Evolutionary conservation across 2,329 filamentous ascomycete genomes (phyloP), one percentile per base, ranked within the genome.

Genomic region (Ilyonectria mors-panacis): DNA sequence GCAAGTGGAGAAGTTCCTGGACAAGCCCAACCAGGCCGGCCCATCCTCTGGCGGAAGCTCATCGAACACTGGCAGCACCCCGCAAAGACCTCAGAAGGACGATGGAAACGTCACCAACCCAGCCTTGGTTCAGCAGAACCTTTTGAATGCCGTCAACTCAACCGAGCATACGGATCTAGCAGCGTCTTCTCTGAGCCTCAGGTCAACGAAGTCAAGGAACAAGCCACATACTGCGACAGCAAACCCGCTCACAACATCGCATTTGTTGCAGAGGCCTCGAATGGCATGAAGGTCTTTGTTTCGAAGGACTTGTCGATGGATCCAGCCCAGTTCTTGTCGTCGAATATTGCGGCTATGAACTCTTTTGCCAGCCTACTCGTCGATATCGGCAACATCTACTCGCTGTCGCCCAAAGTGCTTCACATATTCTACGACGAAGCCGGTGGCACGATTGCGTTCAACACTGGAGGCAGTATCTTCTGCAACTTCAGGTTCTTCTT

Each of bases 401-500:
- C 88, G 2, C 86, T 98, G 26, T 85, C 89, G 1, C 85, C 88
- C 0, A 85, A 87, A 35, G 90, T 90, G 3, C 80, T 98, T 64
- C 95, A 97, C 78, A 92, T 98, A 57, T 98, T 95, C 82, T 94
- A 94, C 75, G 95, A 98, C 74, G 89, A 92, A 45, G 81, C 84
- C 3, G 93, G 94, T 5, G 89, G 88, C 63, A 95, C 94, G 0
- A 97, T 99, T 69, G 96, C 95, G 0, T 99, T 99, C 85, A 99
- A 99, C 78, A 88, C 89, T 9, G 89, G 87, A 44, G 95, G 95
- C 42, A 94, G 92, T 75, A 88, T 99, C 33, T 99, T 98, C 83
- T 98, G 94, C 85, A 99, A 99, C 77, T 87, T 97, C 70, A 87
- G 93, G 19, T 97, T 94, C 84, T 98, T 95, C 79, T 82, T 92